Base-by-base conservation (phyloP, 176 grass and related monocot genomes). In the maize (Zea mays) region DNA sequence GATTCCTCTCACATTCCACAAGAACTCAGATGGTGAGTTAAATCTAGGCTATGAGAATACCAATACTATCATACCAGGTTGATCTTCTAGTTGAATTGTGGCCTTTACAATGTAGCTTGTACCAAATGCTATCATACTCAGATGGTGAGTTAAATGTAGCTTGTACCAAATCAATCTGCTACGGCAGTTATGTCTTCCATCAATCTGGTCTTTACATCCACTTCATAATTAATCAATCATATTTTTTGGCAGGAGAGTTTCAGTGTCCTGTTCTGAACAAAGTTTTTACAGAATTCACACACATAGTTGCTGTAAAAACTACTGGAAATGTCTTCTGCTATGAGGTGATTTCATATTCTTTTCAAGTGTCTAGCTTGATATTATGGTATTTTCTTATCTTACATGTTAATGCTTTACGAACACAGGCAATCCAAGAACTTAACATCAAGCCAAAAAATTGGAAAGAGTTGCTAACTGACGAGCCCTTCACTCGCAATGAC, bases 281-380 rank as follows among this genome's bases (percentile, higher is more conserved):
- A 88, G 95, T 98, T 75, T 98, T 94, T 74, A 98, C 95, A 48
- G 89, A 98, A 71, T 98, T 85, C 87, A 98, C 95, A 2, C 91
- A 94, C 79, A 94, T 98, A 88, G 83, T 94, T 86, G 91, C 95
- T 90, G 95, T 98, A 65, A 98, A 90, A 86, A 98, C 91, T 94
- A 98, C 95, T 40, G 89, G 95, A 54, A 98, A 98, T 85, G 95
- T 98, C 73, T 98, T 98, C 83, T 98, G 81, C 83, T 94, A 92
- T 86, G 95, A 98, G 89, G 95, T 94, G 14, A 14, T 17, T 59
- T 44, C 27, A 4, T 78, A 64, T 45, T 8, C 21, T 41, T 77
- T 67, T 47, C 62, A 63, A 20, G 16, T 19, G 19, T 14, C 55
- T 64, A 62, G 42, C 73, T 77, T 80, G 6, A 55, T 66, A 38